phyloP scores from a whole-genome alignment of 2,329 filamentous ascomycete genomes.

The Zalaria sp. region DNA sequence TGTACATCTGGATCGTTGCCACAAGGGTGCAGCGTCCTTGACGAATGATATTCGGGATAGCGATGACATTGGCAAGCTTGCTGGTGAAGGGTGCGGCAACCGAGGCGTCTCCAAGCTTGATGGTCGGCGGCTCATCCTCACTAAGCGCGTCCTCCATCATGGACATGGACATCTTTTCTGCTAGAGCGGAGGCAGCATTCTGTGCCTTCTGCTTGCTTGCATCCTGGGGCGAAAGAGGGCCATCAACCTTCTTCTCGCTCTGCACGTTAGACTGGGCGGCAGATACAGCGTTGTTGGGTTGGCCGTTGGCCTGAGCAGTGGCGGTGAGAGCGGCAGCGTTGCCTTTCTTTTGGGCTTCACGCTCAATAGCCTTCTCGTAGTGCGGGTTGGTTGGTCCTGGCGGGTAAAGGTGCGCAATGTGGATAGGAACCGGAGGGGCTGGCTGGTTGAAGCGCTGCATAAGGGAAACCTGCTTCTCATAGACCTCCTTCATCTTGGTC shows the following conservation, averaged over 20 bases:
- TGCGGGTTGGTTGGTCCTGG: conserved; percentile 86
- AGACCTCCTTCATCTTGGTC: conserved; percentile 96
- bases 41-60: conserved; percentile 94
- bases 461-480: conserved; percentile 84
- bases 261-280: conserved; percentile 12
- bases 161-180: conserved; percentile 69
- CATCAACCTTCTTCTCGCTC: conserved; percentile 46
- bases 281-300: conserved; percentile 2
- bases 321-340: conserved; percentile 34
- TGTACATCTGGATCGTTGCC: conserved; percentile 99
- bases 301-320: conserved; percentile 17
- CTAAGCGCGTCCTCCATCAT: conserved; percentile 88
- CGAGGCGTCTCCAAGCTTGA: conserved; percentile 94
- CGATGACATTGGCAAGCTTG: conserved; percentile 91
- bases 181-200: conserved; percentile 61
- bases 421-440: conserved; percentile 73
- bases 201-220: conserved; percentile 43
- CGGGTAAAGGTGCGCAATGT: conserved; percentile 90
- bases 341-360: conserved; percentile 40
- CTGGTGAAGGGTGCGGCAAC: conserved; percentile 96
- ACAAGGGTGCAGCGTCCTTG: conserved; percentile 96
- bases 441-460: conserved; percentile 96
- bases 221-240: conserved; percentile 29
- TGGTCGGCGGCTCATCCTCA: conserved; percentile 80
- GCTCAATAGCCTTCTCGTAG: conserved; percentile 79